Base-by-base conservation (phyloP, 768 basidiomycete species). In the Tubosaeta sp. region DNA sequence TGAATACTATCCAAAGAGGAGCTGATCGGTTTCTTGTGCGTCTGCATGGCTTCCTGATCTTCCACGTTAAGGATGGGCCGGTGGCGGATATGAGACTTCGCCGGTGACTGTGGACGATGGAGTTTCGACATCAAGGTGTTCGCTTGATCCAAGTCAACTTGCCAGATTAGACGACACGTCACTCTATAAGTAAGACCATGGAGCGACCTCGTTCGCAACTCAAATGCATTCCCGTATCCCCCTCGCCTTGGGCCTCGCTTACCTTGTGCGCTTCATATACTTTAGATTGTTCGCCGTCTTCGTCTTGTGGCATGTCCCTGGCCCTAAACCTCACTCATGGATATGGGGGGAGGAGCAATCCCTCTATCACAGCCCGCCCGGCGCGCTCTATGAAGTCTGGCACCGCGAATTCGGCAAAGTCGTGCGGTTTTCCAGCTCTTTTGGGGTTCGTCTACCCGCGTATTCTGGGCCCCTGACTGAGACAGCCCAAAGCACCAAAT, bases 341-440 rank as follows among this genome's bases (percentile, higher is more conserved):
- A 52, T 84, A 3, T 84, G 83, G 83, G 83, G 83, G 1, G 76
- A 83, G 56, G 82, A 83, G 58, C 79, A 79, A 75, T 55, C 69
- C 14, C 75, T 84, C 12, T 83, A 81, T 56, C 71, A 74, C 45
- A 59, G 55, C 30, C 27, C 62, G n/a, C 83, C 83, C 32, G 83
- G 83, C 13, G 64, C 67, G 9, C 71, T 71, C 13, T 82, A 84
- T 61, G 51, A 72, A 19, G 64, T 71, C 16, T 85, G 82, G 82
- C 78, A 80, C 48, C 66, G 60, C 25, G 59, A 67, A 46, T 85
- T 75, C 48, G 83, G 83, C 16, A 77, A 74, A 29, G 70, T 83
- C 7, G 72, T 83, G 34, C 73, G 69, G 46, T 82, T 84, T 55
- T 71, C 73, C 6, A 81, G 83, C 14, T 78, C 79, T 27, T 76